Conservation (phyloP, 352 stramenopile genomes). For the Pythium aristosporum region DNA sequence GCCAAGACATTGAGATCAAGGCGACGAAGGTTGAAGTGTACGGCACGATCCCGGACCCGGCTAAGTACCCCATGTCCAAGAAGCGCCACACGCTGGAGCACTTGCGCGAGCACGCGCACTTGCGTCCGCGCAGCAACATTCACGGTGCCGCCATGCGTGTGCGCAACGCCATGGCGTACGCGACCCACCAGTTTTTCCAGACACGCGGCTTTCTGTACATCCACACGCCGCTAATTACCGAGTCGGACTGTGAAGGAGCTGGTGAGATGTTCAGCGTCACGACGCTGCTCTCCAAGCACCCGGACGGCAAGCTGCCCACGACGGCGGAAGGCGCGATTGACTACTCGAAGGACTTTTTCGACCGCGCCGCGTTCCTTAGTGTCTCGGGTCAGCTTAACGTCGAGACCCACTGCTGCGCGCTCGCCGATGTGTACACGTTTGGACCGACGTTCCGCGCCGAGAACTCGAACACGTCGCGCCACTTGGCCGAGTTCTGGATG, state of each 20-base stretch:
- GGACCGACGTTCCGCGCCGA: slow-evolving; percentile 99
- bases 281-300: slow-evolving; percentile 85
- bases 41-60: slow-evolving; percentile 79
- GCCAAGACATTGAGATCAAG: slow-evolving; percentile 93
- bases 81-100: slow-evolving; percentile 94
- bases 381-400: slow-evolving; percentile 98
- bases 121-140: slow-evolving; percentile 92
- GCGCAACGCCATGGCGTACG: slow-evolving; percentile 91
- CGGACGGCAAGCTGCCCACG: slow-evolving; percentile 67
- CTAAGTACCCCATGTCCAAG: slow-evolving; percentile 93
- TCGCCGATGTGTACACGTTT: slow-evolving; percentile 96
- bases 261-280: slow-evolving; percentile 97
- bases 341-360: slow-evolving; percentile 92
- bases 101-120: slow-evolving; percentile 90
- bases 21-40: slow-evolving; percentile 83
- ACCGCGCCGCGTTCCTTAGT: slow-evolving; percentile 84
- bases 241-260: slow-evolving; percentile 97
- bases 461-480: slow-evolving; percentile 97
- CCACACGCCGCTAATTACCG: slow-evolving; percentile 95
- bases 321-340: slow-evolving; percentile 75
- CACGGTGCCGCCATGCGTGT: slow-evolving; percentile 91
- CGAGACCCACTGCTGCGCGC: slow-evolving; percentile 91
- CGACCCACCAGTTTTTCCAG: slow-evolving; percentile 94
- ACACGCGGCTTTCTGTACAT: slow-evolving; percentile 93
- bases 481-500: slow-evolving; percentile 99